These are phyloP conservation scores for Tetracentron sinense DNA, from an alignment of 164 flowering plant genomes.

Conservation along the genomic window DNA sequence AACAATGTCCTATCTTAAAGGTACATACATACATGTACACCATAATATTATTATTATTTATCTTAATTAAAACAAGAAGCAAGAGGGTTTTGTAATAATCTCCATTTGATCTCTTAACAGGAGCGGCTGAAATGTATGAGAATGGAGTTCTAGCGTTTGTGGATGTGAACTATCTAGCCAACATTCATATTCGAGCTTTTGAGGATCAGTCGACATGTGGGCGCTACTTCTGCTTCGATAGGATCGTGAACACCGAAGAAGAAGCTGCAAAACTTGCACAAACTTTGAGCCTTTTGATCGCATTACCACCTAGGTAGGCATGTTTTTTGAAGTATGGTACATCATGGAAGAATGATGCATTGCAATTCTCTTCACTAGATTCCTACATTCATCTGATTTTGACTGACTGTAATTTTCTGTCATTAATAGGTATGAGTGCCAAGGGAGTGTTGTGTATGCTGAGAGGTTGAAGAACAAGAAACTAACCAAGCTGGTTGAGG, in stretches of 20 bases:
- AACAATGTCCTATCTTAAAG: slow-evolving; percentile 59
- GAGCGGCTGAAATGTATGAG: slow-evolving; percentile 70
- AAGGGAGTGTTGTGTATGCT: slow-evolving; percentile 32
- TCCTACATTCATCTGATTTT: background rate
- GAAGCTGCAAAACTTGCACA: slow-evolving; percentile 49
- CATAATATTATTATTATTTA: background rate
- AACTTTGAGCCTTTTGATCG: slow-evolving; percentile 44
- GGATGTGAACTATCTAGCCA: slow-evolving; percentile 49
- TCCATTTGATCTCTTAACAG: slow-evolving; percentile 18
- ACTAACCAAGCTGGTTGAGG: slow-evolving; percentile 43
- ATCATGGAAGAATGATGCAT: no score
- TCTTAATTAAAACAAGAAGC: background rate
- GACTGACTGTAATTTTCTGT: background rate
- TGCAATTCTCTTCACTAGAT: no score
- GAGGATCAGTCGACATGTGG: slow-evolving; percentile 54
- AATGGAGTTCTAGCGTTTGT: slow-evolving; percentile 61
- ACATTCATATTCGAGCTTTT: slow-evolving; percentile 56
- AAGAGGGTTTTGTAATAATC: background rate
- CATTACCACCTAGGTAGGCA: slow-evolving; percentile 42
- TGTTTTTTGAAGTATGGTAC: background rate
- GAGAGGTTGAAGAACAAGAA: slow-evolving; percentile 47
- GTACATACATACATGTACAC: slow-evolving; percentile 13
- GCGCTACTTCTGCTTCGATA: slow-evolving; percentile 62
- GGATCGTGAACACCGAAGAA: slow-evolving; percentile 39
- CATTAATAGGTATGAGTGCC: slow-evolving; percentile 33